These are phyloP conservation scores for Phoma sp. DNA, from an alignment of 2,329 filamentous ascomycete genomes.

Conservation along the genomic window DNA sequence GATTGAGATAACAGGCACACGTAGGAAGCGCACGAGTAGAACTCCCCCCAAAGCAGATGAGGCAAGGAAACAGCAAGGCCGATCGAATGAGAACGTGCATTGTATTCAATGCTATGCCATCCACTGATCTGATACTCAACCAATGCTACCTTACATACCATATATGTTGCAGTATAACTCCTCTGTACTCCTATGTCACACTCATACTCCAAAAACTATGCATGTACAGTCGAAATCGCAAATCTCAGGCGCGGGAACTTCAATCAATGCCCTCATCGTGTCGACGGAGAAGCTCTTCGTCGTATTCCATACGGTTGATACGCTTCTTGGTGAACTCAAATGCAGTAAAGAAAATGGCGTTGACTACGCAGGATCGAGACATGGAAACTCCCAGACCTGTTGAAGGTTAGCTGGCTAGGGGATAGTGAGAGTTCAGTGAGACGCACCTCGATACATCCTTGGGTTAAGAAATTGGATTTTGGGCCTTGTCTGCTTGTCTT, in stretches of 20 bases:
- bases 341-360: conserved; percentile 88
- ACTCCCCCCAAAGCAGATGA: too few species aligned
- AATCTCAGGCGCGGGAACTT: conserved; percentile 4
- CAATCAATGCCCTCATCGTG: conserved; percentile 26
- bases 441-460: conserved; percentile 77
- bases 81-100: background rate
- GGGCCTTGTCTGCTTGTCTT: conserved; percentile 63
- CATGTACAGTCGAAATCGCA: conserved; percentile 19
- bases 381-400: conserved; percentile 78
- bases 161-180: conserved; percentile 2
- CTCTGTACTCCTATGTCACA: conserved; percentile 10
- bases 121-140: conserved; percentile 8
- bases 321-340: conserved; percentile 81
- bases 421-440: background rate
- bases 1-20: too few species aligned
- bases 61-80: too few species aligned
- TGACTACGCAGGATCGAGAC: conserved; percentile 80
- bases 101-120: conserved; percentile 24
- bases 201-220: conserved; percentile 37
- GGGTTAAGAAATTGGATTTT: conserved; percentile 80
- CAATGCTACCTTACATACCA: conserved; percentile 21
- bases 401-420: conserved; percentile 3
- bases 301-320: conserved; percentile 54
- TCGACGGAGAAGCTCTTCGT: conserved; percentile 46
- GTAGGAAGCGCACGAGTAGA: too few species aligned